Percentiles rank a stretch among this genome's conserved stretches.
phyloP scores from a whole-genome alignment of 441 rosid genomes.

The Croton laevigatus region DNA sequence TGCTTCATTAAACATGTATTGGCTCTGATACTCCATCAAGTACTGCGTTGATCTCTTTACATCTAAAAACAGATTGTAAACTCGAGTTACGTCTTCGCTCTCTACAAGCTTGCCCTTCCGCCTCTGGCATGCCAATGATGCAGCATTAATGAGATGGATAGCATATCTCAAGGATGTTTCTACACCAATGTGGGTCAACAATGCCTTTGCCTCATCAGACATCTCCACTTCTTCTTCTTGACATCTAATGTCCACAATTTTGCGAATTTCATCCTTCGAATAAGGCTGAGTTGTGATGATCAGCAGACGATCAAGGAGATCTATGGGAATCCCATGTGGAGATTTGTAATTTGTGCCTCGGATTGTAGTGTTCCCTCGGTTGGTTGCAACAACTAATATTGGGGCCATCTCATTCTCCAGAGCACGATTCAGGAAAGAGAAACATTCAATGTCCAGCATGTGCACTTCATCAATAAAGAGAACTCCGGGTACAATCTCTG shows the following conservation, averaged over 20 bases:
- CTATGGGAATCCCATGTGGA: slow-evolving; percentile 92
- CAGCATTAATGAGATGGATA: slow-evolving; percentile 78
- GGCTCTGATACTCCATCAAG: slow-evolving; percentile 78
- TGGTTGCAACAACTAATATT: slow-evolving; percentile 83
- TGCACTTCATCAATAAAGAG: slow-evolving; percentile 95
- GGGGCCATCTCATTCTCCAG: slow-evolving; percentile 97
- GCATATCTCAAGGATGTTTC: slow-evolving; percentile 93
- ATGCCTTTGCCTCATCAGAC: slow-evolving; percentile 75
- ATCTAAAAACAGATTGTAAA: slow-evolving; percentile 54
- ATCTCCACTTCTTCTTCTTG: slow-evolving; percentile 94
- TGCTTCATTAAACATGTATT: slow-evolving; percentile 68
- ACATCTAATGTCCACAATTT: slow-evolving; percentile 83
- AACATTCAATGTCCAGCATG: slow-evolving; percentile 96
- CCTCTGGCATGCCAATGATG: slow-evolving; percentile 79
- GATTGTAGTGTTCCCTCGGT: slow-evolving; percentile 86
- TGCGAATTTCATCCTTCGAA: slow-evolving; percentile 65
- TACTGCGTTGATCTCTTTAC: slow-evolving; percentile 92
- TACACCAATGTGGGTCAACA: slow-evolving; percentile 65
- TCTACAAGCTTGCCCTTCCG: slow-evolving; percentile 61
- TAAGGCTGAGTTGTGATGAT: slow-evolving; percentile 84
- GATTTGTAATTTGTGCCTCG: slow-evolving; percentile 92
- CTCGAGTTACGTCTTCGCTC: slow-evolving; percentile 72
- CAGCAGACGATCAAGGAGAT: slow-evolving; percentile 86
- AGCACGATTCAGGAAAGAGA: slow-evolving; percentile 95
- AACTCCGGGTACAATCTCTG: slow-evolving; percentile 91